Evolutionary conservation across 495 filamentous ascomycete genomes (phyloP).

Genomic region (Lindgomyces ingoldianus): DNA sequence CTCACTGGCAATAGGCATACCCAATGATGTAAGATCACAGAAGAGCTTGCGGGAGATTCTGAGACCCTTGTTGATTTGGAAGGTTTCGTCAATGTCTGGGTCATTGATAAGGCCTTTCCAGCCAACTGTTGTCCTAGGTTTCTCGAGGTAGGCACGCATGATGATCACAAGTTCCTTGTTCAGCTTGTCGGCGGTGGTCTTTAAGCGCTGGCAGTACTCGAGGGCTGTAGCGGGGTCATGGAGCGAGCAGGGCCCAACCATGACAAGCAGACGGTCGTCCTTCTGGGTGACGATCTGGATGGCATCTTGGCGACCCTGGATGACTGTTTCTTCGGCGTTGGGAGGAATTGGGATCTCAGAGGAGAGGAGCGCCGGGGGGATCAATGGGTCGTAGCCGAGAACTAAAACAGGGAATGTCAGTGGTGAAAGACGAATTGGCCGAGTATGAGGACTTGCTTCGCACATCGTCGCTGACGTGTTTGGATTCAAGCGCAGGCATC

Average conservation of each 20-base stretch:
- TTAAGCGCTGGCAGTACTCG: constrained; percentile 80
- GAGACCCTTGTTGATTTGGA: constrained; percentile 98
- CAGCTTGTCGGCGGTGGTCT: constrained; percentile 70
- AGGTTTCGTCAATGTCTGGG: constrained; percentile 94
- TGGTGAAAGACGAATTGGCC: neutral
- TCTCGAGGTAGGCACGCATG: constrained; percentile 99
- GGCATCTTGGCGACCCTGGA: constrained; percentile 79
- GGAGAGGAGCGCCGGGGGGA: constrained; percentile 84
- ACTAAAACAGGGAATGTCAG: constrained; percentile 55
- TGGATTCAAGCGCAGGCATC: constrained; percentile 20
- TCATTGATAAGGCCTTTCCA: constrained; percentile 99
- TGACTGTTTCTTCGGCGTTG: constrained; percentile 60
- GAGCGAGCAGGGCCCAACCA: constrained; percentile 95
- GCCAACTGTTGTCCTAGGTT: constrained; percentile 97
- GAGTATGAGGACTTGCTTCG: constrained; percentile 38
- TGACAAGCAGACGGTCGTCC: constrained; percentile 85
- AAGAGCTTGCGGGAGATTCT: constrained; percentile 86
- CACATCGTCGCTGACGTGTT: constrained; percentile 45
- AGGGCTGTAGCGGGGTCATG: constrained; percentile 88
- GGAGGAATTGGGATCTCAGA: constrained; percentile 74
- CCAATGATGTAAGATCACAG: constrained; percentile 77
- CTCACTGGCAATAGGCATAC: constrained; percentile 92
- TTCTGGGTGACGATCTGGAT: constrained; percentile 77
- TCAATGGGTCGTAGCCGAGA: constrained; percentile 90
- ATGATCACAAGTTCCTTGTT: constrained; percentile 83